Percentiles rank a stretch among this genome's conserved stretches.
These are phyloP conservation scores for Berberis thunbergii DNA, from an alignment of 164 flowering plant species.

Conservation along the genomic window DNA sequence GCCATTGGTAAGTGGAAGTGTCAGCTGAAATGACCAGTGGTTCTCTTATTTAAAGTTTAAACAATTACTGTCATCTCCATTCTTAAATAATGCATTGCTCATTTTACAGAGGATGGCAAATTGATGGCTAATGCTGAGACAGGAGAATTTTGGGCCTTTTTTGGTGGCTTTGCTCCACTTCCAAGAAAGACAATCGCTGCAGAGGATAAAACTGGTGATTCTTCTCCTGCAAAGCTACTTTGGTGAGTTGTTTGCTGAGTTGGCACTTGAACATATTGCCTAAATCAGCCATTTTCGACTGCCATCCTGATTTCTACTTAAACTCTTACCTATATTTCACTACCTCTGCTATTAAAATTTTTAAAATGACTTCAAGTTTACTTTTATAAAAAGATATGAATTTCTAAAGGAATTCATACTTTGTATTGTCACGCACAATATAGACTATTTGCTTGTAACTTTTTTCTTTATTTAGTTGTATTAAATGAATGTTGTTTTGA, in stretches of 20 bases:
- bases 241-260: slow-evolving; percentile 29
- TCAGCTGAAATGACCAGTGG: not conserved
- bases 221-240: slow-evolving; percentile 40
- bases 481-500: no score
- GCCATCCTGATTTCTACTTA: no score
- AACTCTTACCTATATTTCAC: no score
- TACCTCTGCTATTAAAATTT: no score
- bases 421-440: no score
- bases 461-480: no score
- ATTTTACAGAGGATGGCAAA: slow-evolving; percentile 79
- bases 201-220: slow-evolving; percentile 36
- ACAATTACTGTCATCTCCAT: no score
- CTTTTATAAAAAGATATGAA: no score
- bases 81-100: not conserved
- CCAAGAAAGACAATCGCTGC: slow-evolving; percentile 65
- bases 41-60: not conserved
- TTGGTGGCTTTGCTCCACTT: slow-evolving; percentile 99
- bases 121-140: slow-evolving; percentile 96
- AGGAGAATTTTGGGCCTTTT: slow-evolving; percentile 95
- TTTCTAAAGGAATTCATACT: no score
- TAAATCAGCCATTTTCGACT: not conserved
- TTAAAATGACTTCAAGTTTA: no score
- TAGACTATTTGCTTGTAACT: no score
- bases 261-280: not conserved
- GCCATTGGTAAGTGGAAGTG: slow-evolving; percentile 58